Evolutionary conservation across 225 moss, liverwort and hornwort species (phyloP).

Genomic region (Bryoerythrophyllum caledonicum): DNA sequence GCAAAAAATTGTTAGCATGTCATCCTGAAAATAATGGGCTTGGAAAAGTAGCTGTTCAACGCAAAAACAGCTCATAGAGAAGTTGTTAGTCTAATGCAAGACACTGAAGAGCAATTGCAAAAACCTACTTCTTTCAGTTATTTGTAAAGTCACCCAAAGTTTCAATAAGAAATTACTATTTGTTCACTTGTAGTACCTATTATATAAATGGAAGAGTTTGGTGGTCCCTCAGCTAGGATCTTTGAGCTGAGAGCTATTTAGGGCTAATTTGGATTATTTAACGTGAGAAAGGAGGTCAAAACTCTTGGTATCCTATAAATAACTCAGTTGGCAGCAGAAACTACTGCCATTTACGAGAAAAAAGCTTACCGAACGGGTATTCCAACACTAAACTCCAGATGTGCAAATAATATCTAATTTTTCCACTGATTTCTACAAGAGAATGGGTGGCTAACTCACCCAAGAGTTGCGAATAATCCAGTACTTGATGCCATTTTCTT

Average conservation of each 20-base stretch:
- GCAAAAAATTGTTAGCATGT: not conserved
- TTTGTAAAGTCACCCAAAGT: too few species aligned
- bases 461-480: constrained; percentile 93
- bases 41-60: not conserved
- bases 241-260: too few species aligned
- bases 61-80: too few species aligned
- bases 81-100: too few species aligned
- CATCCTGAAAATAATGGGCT: not conserved
- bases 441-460: constrained; percentile 36
- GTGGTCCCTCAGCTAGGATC: too few species aligned
- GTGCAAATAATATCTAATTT: not conserved
- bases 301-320: too few species aligned
- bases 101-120: not conserved
- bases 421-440: not conserved
- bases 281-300: too few species aligned
- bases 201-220: too few species aligned
- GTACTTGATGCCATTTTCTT: constrained; percentile 82
- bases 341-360: not conserved
- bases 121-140: not conserved
- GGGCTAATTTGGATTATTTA: too few species aligned
- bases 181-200: too few species aligned
- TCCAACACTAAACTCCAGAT: not conserved
- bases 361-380: too few species aligned
- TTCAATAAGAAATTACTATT: too few species aligned
- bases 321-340: not conserved